A percentile compares a stretch with the other conserved stretches of the same genome.
phyloP scores from a whole-genome alignment of 1,284 basidiomycete genomes.

The Schizopora paradoxa region DNA sequence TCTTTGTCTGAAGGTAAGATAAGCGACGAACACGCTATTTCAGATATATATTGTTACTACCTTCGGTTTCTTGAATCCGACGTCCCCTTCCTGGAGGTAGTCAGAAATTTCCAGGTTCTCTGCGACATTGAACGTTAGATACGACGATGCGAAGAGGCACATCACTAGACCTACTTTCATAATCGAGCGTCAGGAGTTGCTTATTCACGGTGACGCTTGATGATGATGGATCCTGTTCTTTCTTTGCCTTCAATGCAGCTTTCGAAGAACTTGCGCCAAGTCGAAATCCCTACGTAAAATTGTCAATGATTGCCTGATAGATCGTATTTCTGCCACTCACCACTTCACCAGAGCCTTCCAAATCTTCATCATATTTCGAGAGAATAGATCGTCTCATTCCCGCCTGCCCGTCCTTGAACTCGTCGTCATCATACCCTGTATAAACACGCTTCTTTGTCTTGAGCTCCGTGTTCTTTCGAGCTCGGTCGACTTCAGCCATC shows the following conservation, averaged over 20 bases:
- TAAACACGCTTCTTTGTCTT: slow-evolving; percentile 91
- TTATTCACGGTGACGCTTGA: slow-evolving; percentile 71
- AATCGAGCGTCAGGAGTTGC: slow-evolving; percentile 83
- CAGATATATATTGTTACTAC: slow-evolving; percentile 31
- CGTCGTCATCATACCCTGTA: slow-evolving; percentile 95
- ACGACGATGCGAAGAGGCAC: neutral
- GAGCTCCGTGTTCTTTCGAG: slow-evolving; percentile 73
- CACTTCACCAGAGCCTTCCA: slow-evolving; percentile 62
- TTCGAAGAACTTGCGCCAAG: slow-evolving; percentile 52
- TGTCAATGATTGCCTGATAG: slow-evolving; percentile 6
- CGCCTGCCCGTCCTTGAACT: slow-evolving; percentile 69
- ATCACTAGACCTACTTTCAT: slow-evolving; percentile 60
- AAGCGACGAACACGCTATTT: slow-evolving; percentile 12
- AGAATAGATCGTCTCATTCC: slow-evolving; percentile 83
- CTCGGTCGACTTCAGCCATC: slow-evolving; percentile 80
- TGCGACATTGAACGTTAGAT: slow-evolving; percentile 29
- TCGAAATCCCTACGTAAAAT: slow-evolving; percentile 62
- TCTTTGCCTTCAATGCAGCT: slow-evolving; percentile 34
- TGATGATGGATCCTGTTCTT: slow-evolving; percentile 52
- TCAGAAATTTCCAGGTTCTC: slow-evolving; percentile 86
- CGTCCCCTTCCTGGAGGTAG: slow-evolving; percentile 87
- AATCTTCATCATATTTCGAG: slow-evolving; percentile 91
- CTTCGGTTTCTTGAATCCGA: slow-evolving; percentile 93
- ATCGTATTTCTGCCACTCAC: slow-evolving; percentile 36
- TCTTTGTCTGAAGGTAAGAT: slow-evolving; percentile 71